These are phyloP conservation scores for Chrysoporthe deuterocubensis DNA, from an alignment of 2,329 filamentous ascomycete species.

Conservation along the genomic window DNA sequence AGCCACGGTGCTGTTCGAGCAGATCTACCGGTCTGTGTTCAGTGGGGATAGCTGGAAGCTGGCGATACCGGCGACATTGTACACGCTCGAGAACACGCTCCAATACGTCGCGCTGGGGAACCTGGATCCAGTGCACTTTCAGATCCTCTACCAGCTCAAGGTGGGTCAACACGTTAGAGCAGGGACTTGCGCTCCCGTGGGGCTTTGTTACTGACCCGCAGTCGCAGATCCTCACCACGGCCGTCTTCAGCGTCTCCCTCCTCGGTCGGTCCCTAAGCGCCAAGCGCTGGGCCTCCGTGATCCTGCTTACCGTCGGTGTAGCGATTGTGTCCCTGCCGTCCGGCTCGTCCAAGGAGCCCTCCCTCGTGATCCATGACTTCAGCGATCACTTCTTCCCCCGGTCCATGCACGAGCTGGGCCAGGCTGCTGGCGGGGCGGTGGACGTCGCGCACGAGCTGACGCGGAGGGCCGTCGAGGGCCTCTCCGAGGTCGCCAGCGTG, in stretches of 20 bases:
- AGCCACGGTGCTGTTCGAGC: constrained; percentile 77
- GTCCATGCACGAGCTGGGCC: constrained; percentile 76
- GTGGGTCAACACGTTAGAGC: constrained; percentile 40
- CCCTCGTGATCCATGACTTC: constrained; percentile 65
- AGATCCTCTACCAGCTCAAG: constrained; percentile 92
- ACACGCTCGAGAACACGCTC: constrained; percentile 90
- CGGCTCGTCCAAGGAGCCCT: constrained; percentile 49
- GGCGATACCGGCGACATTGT: constrained; percentile 83
- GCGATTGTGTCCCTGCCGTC: constrained; percentile 82
- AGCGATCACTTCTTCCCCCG: constrained; percentile 74
- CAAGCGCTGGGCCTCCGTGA: constrained; percentile 78
- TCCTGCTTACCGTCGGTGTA: constrained; percentile 81
- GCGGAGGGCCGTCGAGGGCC: constrained; percentile 47
- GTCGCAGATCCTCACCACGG: constrained; percentile 78
- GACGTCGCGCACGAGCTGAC: constrained; percentile 57
- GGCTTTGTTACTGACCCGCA: constrained; percentile 9
- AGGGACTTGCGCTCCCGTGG: not conserved
- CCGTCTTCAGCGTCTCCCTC: constrained; percentile 81
- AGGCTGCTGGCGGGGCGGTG: constrained; percentile 57
- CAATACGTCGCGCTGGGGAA: constrained; percentile 93
- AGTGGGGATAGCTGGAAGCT: constrained; percentile 93
- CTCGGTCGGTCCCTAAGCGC: constrained; percentile 71
- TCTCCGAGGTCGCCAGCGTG: constrained; percentile 47
- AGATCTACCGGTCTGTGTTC: constrained; percentile 81
- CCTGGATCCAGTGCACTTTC: constrained; percentile 88